These are phyloP conservation scores for Begonia fuchsioides DNA, from an alignment of 306 rosid species.

Conservation along the genomic window DNA sequence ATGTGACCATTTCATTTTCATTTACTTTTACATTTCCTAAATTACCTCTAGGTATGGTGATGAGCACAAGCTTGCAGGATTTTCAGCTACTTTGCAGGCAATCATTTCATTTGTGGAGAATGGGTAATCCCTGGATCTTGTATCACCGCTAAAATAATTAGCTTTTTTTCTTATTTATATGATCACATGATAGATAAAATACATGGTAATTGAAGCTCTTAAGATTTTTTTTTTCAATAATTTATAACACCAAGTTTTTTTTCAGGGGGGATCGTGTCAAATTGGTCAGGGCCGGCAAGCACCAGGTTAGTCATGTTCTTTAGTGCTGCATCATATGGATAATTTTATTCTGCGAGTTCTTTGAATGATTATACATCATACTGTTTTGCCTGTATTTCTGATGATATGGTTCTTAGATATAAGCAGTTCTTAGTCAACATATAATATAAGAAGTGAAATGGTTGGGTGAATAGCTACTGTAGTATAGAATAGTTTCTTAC, in stretches of 20 bases:
- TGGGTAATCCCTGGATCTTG: constrained; percentile 33
- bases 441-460: too few species aligned
- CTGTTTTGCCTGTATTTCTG: too few species aligned
- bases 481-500: too few species aligned
- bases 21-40: constrained; percentile 14
- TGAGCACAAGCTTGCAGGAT: constrained; percentile 94
- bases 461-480: too few species aligned
- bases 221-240: constrained; percentile 8
- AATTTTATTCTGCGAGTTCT: too few species aligned
- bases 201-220: constrained; percentile 4
- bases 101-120: constrained; percentile 88
- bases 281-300: constrained; percentile 80
- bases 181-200: too few species aligned
- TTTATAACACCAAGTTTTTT: constrained; percentile 7
- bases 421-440: too few species aligned
- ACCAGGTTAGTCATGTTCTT: constrained; percentile 45
- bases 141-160: too few species aligned
- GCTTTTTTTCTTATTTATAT: too few species aligned
- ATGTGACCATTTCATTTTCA: neutral
- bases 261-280: constrained; percentile 77
- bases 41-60: constrained; percentile 60
- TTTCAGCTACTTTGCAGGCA: constrained; percentile 95
- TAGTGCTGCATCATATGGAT: neutral
- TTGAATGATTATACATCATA: too few species aligned
- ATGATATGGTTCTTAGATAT: too few species aligned